Conservation (phyloP, 2,329 filamentous ascomycete species). For the Cladosporium sp. region DNA sequence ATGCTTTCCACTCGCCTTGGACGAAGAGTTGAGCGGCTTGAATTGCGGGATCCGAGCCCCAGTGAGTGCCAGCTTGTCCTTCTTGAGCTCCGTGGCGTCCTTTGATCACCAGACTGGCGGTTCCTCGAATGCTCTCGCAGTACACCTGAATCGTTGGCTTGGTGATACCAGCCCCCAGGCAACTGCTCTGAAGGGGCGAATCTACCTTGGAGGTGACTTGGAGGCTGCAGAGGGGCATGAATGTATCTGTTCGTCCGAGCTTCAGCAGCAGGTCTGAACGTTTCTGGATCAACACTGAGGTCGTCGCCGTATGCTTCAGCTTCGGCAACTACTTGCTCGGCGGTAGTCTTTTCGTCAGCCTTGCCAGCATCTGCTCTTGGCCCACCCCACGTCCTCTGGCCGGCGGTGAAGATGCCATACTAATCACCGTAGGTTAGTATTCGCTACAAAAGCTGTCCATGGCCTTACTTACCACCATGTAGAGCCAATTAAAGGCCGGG, state of each 20-base stretch:
- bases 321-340: conserved; percentile 79
- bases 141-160: conserved; percentile 67
- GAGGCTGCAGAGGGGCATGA: conserved; percentile 63
- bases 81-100: conserved; percentile 17
- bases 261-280: conserved; percentile 64
- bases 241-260: conserved; percentile 46
- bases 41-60: conserved; percentile 46
- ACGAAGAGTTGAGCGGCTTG: not conserved
- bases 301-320: conserved; percentile 81
- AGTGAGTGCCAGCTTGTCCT: conserved; percentile 53
- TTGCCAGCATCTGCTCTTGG: conserved; percentile 84
- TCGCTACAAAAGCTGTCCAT: too few relatives aligned
- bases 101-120: conserved; percentile 35
- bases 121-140: too few relatives aligned
- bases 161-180: conserved; percentile 68
- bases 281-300: conserved; percentile 84
- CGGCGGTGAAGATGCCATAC: conserved; percentile 92
- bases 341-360: conserved; percentile 73
- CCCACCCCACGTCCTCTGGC: conserved; percentile 92
- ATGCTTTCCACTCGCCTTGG: conserved; percentile 72
- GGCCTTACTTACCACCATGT: conserved; percentile 66
- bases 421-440: not conserved
- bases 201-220: conserved; percentile 72
- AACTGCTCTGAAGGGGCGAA: conserved; percentile 72
- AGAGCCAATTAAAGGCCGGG: conserved; percentile 97